phyloP scores from a whole-genome alignment of 345 rosid species.

The Syzygium grande region DNA sequence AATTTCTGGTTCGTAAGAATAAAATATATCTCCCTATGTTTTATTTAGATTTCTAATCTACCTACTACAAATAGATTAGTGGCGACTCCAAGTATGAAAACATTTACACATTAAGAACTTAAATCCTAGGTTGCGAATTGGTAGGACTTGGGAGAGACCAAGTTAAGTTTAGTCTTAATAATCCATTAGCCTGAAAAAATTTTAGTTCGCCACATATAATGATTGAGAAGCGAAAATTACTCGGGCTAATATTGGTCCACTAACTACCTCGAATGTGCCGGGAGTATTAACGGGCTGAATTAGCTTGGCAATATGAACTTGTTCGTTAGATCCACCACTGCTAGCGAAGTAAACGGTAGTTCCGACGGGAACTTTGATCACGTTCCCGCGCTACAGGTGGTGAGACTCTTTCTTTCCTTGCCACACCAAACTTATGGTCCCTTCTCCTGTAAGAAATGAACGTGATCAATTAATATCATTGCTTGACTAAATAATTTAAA shows the following conservation, averaged over 20 bases:
- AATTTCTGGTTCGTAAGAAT: too few relatives aligned
- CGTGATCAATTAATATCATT: neutral
- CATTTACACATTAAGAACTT: too few relatives aligned
- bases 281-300: slow-evolving; percentile 22
- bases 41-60: too few relatives aligned
- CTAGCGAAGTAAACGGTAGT: slow-evolving; percentile 12
- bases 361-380: slow-evolving; percentile 25
- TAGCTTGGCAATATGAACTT: slow-evolving; percentile 20
- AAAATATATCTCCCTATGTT: too few relatives aligned
- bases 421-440: slow-evolving; percentile 15
- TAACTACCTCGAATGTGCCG: slow-evolving; percentile 16
- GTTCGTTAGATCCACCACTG: slow-evolving; percentile 15
- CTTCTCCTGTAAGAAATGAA: slow-evolving; percentile 14
- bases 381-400: slow-evolving; percentile 27
- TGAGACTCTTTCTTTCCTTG: slow-evolving; percentile 20
- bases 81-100: too few relatives aligned
- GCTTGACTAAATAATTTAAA: neutral
- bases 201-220: too few relatives aligned
- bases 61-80: too few relatives aligned
- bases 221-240: neutral
- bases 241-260: neutral
- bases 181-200: too few relatives aligned
- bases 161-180: too few relatives aligned
- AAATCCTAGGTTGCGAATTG: too few relatives aligned
- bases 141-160: too few relatives aligned